Evolutionary conservation across 345 rosid genomes (phyloP).

Genomic region (Hibiscus tridactylites): DNA sequence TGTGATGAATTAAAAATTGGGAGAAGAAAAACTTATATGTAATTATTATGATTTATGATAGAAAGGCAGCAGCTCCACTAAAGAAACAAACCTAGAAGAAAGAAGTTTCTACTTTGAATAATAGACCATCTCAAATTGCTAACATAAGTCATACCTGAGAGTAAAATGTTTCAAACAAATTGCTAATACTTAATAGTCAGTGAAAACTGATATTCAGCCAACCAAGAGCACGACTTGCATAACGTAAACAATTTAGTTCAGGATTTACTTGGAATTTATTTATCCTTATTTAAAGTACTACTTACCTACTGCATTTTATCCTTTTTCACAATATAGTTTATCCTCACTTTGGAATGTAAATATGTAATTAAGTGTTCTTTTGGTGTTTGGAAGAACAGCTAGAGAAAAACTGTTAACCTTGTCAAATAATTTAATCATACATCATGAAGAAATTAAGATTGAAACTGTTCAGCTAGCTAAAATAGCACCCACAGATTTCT

Average conservation of each 20-base stretch:
- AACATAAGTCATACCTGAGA: not conserved
- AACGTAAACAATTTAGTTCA: not conserved
- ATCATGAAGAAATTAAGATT: not conserved
- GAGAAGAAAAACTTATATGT: too few relatives aligned
- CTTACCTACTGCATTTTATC: not conserved
- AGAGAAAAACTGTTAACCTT: not conserved
- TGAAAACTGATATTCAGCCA: not conserved
- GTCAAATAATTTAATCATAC: not conserved
- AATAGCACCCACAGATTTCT: not conserved
- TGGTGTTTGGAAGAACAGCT: too few relatives aligned
- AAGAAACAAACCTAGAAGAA: not conserved
- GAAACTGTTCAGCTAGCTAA: not conserved
- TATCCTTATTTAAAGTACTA: not conserved
- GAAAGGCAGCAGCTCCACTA: not conserved
- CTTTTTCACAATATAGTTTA: too few relatives aligned
- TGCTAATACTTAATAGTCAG: not conserved
- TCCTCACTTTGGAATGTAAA: too few relatives aligned
- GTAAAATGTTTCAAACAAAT: not conserved
- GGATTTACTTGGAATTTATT: not conserved
- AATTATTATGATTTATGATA: too few relatives aligned
- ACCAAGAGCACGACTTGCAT: not conserved
- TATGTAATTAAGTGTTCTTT: too few relatives aligned
- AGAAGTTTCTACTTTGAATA: not conserved
- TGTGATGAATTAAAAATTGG: too few relatives aligned
- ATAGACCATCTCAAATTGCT: not conserved